A percentile compares a stretch with the other conserved stretches of the same genome.
These are phyloP conservation scores for Halteria grandinella DNA, from an alignment of 73 alveolate species.

Conservation along the genomic window DNA sequence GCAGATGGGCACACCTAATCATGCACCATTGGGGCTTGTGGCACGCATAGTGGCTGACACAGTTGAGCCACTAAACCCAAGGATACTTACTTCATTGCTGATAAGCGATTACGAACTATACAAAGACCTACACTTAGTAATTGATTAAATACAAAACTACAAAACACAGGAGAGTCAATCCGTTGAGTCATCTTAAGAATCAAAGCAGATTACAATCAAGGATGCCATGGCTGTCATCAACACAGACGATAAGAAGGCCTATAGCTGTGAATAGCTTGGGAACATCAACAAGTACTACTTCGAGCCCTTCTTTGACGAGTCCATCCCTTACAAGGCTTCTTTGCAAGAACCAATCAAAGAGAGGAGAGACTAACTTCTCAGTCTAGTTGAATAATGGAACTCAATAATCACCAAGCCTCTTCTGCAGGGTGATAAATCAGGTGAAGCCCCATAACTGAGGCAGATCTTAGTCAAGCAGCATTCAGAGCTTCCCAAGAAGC, in stretches of 20 bases:
- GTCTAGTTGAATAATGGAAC: too few relatives aligned
- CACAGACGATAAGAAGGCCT: background rate
- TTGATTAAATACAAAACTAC: background rate
- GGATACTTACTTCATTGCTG: background rate
- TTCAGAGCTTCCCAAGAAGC: too few relatives aligned
- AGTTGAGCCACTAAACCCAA: too few relatives aligned
- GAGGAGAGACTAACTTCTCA: too few relatives aligned
- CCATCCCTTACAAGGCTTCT: slow-evolving; percentile 29
- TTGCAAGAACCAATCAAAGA: too few relatives aligned
- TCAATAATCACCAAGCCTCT: too few relatives aligned
- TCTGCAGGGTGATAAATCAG: too few relatives aligned
- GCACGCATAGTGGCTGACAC: too few relatives aligned
- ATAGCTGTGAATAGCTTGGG: background rate
- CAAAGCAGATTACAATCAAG: background rate
- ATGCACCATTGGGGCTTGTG: too few relatives aligned
- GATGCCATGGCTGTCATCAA: background rate
- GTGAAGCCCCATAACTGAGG: too few relatives aligned
- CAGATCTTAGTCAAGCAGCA: too few relatives aligned
- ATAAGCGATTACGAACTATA: background rate
- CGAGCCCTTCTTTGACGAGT: background rate
- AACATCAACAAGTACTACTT: slow-evolving; percentile 37
- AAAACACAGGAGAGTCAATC: background rate
- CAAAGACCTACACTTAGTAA: background rate
- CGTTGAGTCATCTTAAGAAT: background rate
- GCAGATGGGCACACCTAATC: too few relatives aligned